Percentiles rank a stretch among this genome's conserved stretches.
These are phyloP conservation scores for Akanthomyces uredinophilus DNA, from an alignment of 2,329 filamentous ascomycete species.

Conservation along the genomic window DNA sequence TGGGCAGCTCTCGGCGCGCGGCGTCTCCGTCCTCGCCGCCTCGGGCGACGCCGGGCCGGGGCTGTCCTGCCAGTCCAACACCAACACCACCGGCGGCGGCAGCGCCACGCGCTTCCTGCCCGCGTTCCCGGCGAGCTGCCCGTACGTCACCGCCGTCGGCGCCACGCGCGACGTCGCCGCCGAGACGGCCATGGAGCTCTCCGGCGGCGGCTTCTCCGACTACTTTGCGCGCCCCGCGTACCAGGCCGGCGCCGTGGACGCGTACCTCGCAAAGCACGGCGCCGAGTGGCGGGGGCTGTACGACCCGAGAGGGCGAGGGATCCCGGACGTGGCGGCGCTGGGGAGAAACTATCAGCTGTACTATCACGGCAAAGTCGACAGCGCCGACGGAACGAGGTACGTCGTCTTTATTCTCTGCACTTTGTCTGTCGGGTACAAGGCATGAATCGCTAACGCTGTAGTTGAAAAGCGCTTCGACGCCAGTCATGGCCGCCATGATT, in stretches of 20 bases:
- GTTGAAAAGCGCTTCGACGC: constrained; percentile 47
- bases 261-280: constrained; percentile 39
- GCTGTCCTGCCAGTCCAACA: constrained; percentile 31
- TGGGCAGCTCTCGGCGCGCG: constrained; percentile 59
- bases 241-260: constrained; percentile 41
- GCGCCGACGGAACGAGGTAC: constrained; percentile 31
- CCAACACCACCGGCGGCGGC: constrained; percentile 15
- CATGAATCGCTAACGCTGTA: constrained; percentile 1
- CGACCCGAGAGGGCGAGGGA: constrained; percentile 47
- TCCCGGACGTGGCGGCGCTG: constrained; percentile 59
- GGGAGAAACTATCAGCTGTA: constrained; percentile 29
- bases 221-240: constrained; percentile 40
- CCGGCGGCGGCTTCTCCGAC: constrained; percentile 47
- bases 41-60: constrained; percentile 51
- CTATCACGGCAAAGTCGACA: constrained; percentile 23
- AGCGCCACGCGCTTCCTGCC: constrained; percentile 29
- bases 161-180: constrained; percentile 46
- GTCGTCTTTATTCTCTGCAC: no score
- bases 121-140: constrained; percentile 39
- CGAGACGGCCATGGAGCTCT: constrained; percentile 49
- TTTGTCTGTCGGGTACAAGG: no score
- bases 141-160: constrained; percentile 59
- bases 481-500: constrained; percentile 58
- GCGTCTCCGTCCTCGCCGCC: constrained; percentile 61
- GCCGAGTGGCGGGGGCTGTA: constrained; percentile 45